phyloP scores from a whole-genome alignment of 139 green algal species.

The Closterium sp. region DNA sequence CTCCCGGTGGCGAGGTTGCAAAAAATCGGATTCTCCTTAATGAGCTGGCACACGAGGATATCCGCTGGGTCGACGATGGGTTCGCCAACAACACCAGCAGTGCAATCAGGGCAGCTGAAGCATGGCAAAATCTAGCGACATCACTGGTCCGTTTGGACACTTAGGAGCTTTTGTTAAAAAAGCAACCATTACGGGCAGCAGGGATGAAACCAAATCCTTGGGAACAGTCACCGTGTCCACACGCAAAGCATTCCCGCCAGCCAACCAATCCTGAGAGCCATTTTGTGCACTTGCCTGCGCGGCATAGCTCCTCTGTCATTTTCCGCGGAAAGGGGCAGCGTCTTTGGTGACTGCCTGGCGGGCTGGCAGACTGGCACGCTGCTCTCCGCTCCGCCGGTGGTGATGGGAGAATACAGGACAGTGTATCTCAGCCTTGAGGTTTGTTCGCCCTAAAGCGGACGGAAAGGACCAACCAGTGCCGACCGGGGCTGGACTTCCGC shows the following conservation, averaged over 20 bases:
- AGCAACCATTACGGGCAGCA: not conserved
- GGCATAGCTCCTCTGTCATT: not conserved
- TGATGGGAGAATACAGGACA: not conserved
- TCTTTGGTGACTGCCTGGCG: too few species aligned
- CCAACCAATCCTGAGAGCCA: not conserved
- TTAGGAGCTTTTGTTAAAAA: not conserved
- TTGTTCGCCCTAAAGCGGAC: not conserved
- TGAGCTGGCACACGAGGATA: not conserved
- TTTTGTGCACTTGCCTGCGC: not conserved
- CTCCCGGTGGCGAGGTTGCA: not conserved
- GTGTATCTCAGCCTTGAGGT: not conserved
- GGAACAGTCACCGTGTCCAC: not conserved
- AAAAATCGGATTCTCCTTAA: not conserved
- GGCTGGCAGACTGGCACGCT: too few species aligned
- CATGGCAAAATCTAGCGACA: not conserved
- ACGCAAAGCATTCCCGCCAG: not conserved
- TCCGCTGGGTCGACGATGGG: too few species aligned
- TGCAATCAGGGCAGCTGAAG: not conserved
- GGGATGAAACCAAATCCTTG: not conserved
- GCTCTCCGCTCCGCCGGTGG: not conserved
- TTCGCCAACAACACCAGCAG: too few species aligned
- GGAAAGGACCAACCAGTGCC: not conserved
- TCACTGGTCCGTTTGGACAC: not conserved
- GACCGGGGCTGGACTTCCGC: too few species aligned
- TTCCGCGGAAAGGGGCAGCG: too few species aligned